Conservation (phyloP, 805 yeast genomes). For the Spathaspora hagerdaliae region DNA sequence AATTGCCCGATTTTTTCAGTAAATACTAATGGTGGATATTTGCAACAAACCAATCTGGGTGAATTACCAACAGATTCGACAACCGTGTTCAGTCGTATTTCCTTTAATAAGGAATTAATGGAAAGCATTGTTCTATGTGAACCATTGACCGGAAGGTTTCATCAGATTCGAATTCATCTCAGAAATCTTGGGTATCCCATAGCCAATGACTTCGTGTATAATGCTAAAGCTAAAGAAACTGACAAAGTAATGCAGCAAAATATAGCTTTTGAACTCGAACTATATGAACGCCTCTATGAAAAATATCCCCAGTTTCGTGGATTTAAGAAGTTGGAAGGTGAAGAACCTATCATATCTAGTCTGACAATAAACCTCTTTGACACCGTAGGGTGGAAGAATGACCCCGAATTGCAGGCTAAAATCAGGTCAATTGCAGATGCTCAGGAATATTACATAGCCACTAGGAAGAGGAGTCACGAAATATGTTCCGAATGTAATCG, state of each 20-base stretch:
- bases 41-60: slow-evolving; percentile 25
- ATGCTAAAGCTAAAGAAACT: slow-evolving; percentile 10
- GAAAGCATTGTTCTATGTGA: slow-evolving; percentile 45
- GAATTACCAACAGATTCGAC: slow-evolving; percentile 25
- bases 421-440: background rate
- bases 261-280: slow-evolving; percentile 18
- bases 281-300: slow-evolving; percentile 18
- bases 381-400: background rate
- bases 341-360: too few relatives aligned
- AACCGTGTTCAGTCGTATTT: slow-evolving; percentile 28
- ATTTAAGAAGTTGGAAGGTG: background rate
- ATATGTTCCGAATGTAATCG: slow-evolving; percentile 5
- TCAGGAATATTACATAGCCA: background rate
- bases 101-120: slow-evolving; percentile 20
- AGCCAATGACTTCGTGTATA: slow-evolving; percentile 62
- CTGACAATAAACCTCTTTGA: slow-evolving; percentile 5
- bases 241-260: slow-evolving; percentile 14
- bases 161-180: slow-evolving; percentile 55
- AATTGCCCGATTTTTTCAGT: slow-evolving; percentile 38
- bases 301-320: slow-evolving; percentile 12
- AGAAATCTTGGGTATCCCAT: slow-evolving; percentile 74
- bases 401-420: background rate
- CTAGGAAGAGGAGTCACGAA: background rate
- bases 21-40: slow-evolving; percentile 29
- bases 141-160: slow-evolving; percentile 53